Base-by-base conservation (phyloP, 345 rosid species). In the Gossypium anomalum region DNA sequence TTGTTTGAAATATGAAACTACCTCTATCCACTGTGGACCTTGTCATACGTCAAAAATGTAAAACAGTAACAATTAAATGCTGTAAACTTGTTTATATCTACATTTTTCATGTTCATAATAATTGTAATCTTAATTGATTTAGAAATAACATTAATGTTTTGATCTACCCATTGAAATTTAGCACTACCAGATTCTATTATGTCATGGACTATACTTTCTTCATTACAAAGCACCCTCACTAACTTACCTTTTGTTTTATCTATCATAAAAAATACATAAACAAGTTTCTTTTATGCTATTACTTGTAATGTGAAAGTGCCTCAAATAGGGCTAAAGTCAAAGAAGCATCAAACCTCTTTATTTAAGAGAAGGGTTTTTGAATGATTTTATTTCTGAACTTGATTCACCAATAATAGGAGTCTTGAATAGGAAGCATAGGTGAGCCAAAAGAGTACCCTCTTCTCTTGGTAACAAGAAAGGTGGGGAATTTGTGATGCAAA, bases 391-490 rank as follows among this genome's bases (percentile, higher is more conserved):
- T 19, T n/a, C 1, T 38, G 17, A 34, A 47, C 68, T 64, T 64
- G 68, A 64, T 41, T 14, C 3, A 64, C 27, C 41, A 64, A n/a
- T 9, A 64, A 41, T 23, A 49, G 38, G 10, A 41, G 22, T 9
- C 45, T 59, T 59, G 57, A 3, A 59, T 52, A 66, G 71, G 58
- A 60, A 25, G 76, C 27, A 48, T 73, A 10, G 59, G 68, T 7
- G 7, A 48, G 22, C 56, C 56, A 48, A 48, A 60, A 64, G 23
- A 27, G 14, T 5, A 6, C 14, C 5, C 60, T 49, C 0, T 73
- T 62, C 25, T 34, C 49, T 51, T 19, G 70, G 69, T 63, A 16
- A 34, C 34, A 45, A 76, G 81, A 75, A 58, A 58, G 38, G 63
- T 58, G 8, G 63, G 38, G 71, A 7, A 9, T 8, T 9, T 51